Percentiles rank a stretch among this genome's conserved stretches.
These are phyloP conservation scores for Penicillium herquei DNA, from an alignment of 495 filamentous ascomycete genomes.

Conservation along the genomic window DNA sequence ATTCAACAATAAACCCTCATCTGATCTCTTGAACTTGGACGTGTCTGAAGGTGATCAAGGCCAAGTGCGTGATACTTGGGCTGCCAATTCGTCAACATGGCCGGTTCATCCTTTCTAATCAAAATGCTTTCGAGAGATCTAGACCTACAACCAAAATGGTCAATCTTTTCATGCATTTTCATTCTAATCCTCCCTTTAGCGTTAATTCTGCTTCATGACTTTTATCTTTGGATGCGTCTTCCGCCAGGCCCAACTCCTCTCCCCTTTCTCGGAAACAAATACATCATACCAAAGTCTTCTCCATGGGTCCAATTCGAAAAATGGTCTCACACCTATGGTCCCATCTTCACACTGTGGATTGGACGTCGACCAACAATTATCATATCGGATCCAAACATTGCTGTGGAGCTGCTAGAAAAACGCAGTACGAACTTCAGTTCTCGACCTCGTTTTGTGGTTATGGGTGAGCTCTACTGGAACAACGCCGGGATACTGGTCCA, in stretches of 20 bases:
- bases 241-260: constrained; percentile 13
- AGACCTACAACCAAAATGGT: neutral
- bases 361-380: constrained; percentile 62
- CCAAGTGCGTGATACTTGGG: too few species aligned
- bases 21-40: too few species aligned
- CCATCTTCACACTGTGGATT: constrained; percentile 62
- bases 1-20: too few species aligned
- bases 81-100: too few species aligned
- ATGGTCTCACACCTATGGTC: constrained; percentile 52
- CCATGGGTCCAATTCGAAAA: constrained; percentile 64
- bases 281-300: constrained; percentile 46
- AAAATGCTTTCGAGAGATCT: neutral
- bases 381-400: constrained; percentile 60
- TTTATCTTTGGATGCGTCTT: constrained; percentile 10
- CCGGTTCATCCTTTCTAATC: neutral
- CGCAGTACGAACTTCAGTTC: constrained; percentile 53
- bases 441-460: constrained; percentile 53
- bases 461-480: constrained; percentile 50
- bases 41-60: too few species aligned
- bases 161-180: neutral
- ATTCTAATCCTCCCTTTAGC: neutral
- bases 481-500: constrained; percentile 50
- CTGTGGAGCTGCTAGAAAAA: constrained; percentile 57
- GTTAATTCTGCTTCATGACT: constrained; percentile 12
- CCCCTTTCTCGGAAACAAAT: constrained; percentile 48